These are phyloP conservation scores for Globisporangium solare DNA, from an alignment of 352 stramenopile species.

Conservation along the genomic window DNA sequence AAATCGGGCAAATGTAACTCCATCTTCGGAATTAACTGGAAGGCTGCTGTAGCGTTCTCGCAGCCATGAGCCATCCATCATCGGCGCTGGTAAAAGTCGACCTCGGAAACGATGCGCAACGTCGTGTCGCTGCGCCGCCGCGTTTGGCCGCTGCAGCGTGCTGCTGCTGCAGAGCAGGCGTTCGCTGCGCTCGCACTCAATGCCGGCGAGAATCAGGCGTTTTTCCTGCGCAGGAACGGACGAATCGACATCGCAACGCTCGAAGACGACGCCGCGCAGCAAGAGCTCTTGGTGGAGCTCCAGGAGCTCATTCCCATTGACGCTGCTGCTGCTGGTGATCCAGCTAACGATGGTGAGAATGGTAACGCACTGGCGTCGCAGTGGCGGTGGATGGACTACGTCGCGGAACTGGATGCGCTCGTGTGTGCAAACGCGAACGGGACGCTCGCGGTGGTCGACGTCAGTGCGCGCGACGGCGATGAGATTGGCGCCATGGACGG, in stretches of 20 bases:
- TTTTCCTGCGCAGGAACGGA: constrained; percentile 30
- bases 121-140: constrained; percentile 47
- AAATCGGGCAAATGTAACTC: too few species aligned
- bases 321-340: too few species aligned
- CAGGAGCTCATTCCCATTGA: constrained; percentile 15
- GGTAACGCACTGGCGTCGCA: not conserved
- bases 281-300: constrained; percentile 34
- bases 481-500: constrained; percentile 64
- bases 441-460: constrained; percentile 43
- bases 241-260: constrained; percentile 28
- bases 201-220: constrained; percentile 24
- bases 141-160: constrained; percentile 30
- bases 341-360: not conserved
- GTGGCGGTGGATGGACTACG: constrained; percentile 65
- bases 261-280: constrained; percentile 16
- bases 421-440: constrained; percentile 51
- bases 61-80: constrained; percentile 8
- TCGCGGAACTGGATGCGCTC: constrained; percentile 52
- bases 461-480: constrained; percentile 39
- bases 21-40: not conserved
- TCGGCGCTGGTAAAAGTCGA: not conserved
- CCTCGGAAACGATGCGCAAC: constrained; percentile 39
- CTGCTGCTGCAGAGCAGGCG: not conserved
- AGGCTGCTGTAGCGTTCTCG: not conserved
- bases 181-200: constrained; percentile 30